Evolutionary conservation across 345 rosid species (phyloP).

Genomic region (Raphanus sativus): DNA sequence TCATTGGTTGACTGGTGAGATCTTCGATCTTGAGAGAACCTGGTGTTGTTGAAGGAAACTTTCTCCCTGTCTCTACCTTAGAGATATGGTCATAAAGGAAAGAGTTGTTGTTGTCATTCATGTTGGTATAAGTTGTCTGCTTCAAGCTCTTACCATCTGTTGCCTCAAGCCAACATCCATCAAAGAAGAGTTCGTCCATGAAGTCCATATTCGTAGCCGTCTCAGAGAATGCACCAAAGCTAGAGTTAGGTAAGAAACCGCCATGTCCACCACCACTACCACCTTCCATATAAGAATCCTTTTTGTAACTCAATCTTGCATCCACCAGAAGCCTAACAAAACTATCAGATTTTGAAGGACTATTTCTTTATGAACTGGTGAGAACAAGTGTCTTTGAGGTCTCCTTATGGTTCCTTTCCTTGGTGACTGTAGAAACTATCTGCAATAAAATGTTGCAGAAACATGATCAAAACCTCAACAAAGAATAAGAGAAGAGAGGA

Average conservation of each 20-base stretch:
- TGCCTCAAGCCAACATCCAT: slow-evolving; percentile 83
- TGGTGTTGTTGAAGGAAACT: slow-evolving; percentile 29
- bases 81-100: slow-evolving; percentile 27
- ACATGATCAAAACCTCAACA: slow-evolving; percentile 52
- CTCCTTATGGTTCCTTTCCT: slow-evolving; percentile 54
- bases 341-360: slow-evolving; percentile 29
- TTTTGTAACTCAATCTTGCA: slow-evolving; percentile 17
- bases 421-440: slow-evolving; percentile 51
- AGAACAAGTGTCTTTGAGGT: slow-evolving; percentile 44
- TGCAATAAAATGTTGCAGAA: slow-evolving; percentile 56
- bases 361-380: slow-evolving; percentile 32
- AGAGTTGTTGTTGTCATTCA: slow-evolving; percentile 42
- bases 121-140: slow-evolving; percentile 43
- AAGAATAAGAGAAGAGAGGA: slow-evolving; percentile 16
- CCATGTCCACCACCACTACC: slow-evolving; percentile 37
- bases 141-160: slow-evolving; percentile 50
- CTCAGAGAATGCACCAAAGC: slow-evolving; percentile 47
- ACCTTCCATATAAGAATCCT: slow-evolving; percentile 41
- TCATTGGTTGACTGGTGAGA: slow-evolving; percentile 26
- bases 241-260: slow-evolving; percentile 42
- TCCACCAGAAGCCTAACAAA: slow-evolving; percentile 46
- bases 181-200: slow-evolving; percentile 81
- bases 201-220: slow-evolving; percentile 80
- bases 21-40: slow-evolving; percentile 33
- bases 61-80: slow-evolving; percentile 36